Evolutionary conservation across 2,329 filamentous ascomycete genomes (phyloP).

Genomic region (Lecanosticta acicola): DNA sequence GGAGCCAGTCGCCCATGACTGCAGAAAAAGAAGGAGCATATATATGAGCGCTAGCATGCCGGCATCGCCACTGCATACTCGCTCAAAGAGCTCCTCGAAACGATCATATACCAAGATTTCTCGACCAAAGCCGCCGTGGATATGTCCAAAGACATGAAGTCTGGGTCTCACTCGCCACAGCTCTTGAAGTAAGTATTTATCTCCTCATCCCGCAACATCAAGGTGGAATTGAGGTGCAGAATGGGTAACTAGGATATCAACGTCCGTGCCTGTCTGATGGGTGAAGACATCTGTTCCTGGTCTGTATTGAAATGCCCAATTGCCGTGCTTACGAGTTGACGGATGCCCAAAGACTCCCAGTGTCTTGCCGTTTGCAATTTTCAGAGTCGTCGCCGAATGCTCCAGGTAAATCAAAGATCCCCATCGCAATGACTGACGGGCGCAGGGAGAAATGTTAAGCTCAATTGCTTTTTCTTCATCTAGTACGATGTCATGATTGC

Average conservation of each 20-base stretch:
- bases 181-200: slow-evolving; percentile 61
- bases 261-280: slow-evolving; percentile 62
- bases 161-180: slow-evolving; percentile 69
- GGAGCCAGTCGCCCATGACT: neutral
- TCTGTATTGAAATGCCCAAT: slow-evolving; percentile 74
- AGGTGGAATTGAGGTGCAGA: slow-evolving; percentile 69
- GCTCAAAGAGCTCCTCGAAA: neutral
- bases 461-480: slow-evolving; percentile 58
- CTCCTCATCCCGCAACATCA: slow-evolving; percentile 61
- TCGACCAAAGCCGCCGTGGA: slow-evolving; percentile 50
- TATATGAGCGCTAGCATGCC: neutral
- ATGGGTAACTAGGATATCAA: slow-evolving; percentile 77
- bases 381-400: slow-evolving; percentile 53
- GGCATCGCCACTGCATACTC: neutral
- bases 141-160: slow-evolving; percentile 79
- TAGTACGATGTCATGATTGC: slow-evolving; percentile 86
- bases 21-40: neutral
- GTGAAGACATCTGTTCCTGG: slow-evolving; percentile 63
- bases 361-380: slow-evolving; percentile 52
- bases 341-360: slow-evolving; percentile 75
- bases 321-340: slow-evolving; percentile 58
- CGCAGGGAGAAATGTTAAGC: slow-evolving; percentile 39
- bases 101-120: neutral
- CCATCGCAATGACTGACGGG: slow-evolving; percentile 60
- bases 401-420: slow-evolving; percentile 71